phyloP scores from a whole-genome alignment of 2,329 filamentous ascomycete species.

The Xylaria sp. region DNA sequence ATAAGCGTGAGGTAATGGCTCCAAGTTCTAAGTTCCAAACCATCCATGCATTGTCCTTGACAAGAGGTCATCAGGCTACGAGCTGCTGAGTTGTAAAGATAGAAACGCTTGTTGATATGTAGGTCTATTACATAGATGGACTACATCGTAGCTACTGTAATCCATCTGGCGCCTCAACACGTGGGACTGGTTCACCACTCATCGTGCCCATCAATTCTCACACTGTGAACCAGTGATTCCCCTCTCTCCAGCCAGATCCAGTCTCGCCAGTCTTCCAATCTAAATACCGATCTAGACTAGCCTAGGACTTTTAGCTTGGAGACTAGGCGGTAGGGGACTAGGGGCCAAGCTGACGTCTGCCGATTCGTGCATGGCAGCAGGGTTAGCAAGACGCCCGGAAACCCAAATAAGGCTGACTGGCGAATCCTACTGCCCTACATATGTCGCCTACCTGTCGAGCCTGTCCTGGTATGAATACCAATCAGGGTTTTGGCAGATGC shows the following conservation, averaged over 20 bases:
- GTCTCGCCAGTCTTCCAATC: conserved; percentile 3
- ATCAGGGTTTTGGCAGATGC: conserved; percentile 14
- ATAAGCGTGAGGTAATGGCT: neutral
- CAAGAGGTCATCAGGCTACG: conserved; percentile 7
- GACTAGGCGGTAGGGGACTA: conserved; percentile 22
- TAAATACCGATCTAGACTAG: conserved; percentile 25
- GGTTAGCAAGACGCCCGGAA: conserved; percentile 31
- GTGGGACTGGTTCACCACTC: conserved; percentile 33
- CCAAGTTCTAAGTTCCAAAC: neutral
- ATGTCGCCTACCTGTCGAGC: neutral
- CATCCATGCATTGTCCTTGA: neutral
- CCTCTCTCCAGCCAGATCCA: conserved; percentile 11
- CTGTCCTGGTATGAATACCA: neutral
- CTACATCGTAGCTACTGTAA: neutral
- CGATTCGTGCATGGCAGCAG: conserved; percentile 32
- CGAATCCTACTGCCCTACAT: conserved; percentile 24
- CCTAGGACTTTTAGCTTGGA: conserved; percentile 34
- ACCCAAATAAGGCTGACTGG: conserved; percentile 36
- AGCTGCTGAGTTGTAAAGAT: neutral
- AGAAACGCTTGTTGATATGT: conserved; percentile 4
- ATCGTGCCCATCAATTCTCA: neutral
- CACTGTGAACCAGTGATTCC: conserved; percentile 10
- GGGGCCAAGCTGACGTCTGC: conserved; percentile 28
- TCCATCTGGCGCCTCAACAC: conserved; percentile 29
- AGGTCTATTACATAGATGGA: neutral